A percentile compares a stretch with the other conserved stretches of the same genome.
phyloP scores from a whole-genome alignment of 179 eudicot genomes.

The Drosera spatulata region DNA sequence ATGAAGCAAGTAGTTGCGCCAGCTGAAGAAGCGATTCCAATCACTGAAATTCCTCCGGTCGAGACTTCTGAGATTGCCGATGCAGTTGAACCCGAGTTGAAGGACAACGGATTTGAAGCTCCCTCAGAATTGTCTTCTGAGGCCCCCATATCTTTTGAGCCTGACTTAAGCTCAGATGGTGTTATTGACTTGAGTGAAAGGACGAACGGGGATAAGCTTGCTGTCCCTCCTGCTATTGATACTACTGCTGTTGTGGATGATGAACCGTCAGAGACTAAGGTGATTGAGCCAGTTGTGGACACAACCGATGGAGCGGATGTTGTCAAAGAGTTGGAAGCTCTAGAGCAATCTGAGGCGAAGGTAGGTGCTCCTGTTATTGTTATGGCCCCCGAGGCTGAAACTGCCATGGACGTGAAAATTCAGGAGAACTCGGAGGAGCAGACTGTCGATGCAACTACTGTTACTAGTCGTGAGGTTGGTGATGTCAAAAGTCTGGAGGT shows the following conservation, averaged over 20 bases:
- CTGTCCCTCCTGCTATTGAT: constrained; percentile 20
- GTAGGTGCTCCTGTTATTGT: constrained; percentile 9
- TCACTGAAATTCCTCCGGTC: not conserved
- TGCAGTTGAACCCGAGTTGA: not conserved
- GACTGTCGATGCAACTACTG: constrained; percentile 15
- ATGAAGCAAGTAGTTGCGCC: not conserved
- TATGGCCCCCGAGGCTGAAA: constrained; percentile 13
- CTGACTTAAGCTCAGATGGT: not conserved
- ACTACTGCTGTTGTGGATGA: constrained; percentile 14
- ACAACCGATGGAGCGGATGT: constrained; percentile 4
- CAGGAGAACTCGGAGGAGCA: constrained; percentile 34
- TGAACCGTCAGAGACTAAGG: constrained; percentile 17
- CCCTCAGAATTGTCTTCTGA: constrained; percentile 9
- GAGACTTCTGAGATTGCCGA: not conserved
- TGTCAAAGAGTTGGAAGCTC: constrained; percentile 17
- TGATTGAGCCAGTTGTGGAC: constrained; percentile 2
- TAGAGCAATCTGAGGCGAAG: not conserved
- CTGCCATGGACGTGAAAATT: constrained; percentile 19
- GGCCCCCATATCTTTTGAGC: constrained; percentile 9
- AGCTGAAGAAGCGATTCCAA: not conserved
- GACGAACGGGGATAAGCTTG: not conserved
- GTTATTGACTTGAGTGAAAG: not conserved
- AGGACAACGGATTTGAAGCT: not conserved
- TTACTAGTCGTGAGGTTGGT: too few relatives aligned
- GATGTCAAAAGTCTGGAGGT: too few relatives aligned